Percentiles rank a stretch among this genome's conserved stretches.
These are phyloP conservation scores for Calocybe indica DNA, from an alignment of 768 basidiomycete genomes.

Conservation along the genomic window DNA sequence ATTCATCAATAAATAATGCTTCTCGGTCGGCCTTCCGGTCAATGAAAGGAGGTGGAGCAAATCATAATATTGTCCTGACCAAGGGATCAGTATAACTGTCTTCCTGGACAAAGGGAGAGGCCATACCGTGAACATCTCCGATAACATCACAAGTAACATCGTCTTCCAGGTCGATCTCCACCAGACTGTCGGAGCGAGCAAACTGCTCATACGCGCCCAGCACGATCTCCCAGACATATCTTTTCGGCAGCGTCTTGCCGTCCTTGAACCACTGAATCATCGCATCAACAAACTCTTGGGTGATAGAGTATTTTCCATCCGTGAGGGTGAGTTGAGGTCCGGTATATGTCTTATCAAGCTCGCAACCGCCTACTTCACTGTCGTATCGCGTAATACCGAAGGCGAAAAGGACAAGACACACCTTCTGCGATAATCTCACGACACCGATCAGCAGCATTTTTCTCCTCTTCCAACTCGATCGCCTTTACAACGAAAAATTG, in stretches of 20 bases:
- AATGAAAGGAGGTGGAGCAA: slow-evolving; percentile 80
- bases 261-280: slow-evolving; percentile 94
- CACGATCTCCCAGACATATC: slow-evolving; percentile 95
- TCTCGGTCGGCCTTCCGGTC: slow-evolving; percentile 79
- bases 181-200: slow-evolving; percentile 73
- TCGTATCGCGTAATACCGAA: background rate
- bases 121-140: slow-evolving; percentile 88
- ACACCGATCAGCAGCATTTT: slow-evolving; percentile 70
- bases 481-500: slow-evolving; percentile 42
- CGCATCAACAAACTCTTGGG: slow-evolving; percentile 66
- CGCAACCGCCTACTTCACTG: slow-evolving; percentile 57
- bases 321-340: slow-evolving; percentile 67
- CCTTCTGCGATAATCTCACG: slow-evolving; percentile 75
- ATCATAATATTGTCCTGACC: slow-evolving; percentile 89
- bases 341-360: slow-evolving; percentile 64
- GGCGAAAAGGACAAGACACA: slow-evolving; percentile 19
- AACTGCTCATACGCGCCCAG: slow-evolving; percentile 79
- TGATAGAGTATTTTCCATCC: slow-evolving; percentile 69
- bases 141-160: slow-evolving; percentile 89
- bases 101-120: background rate
- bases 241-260: slow-evolving; percentile 85
- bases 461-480: slow-evolving; percentile 89
- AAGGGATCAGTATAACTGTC: background rate
- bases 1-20: slow-evolving; percentile 87
- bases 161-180: slow-evolving; percentile 66